A percentile compares a stretch with the other conserved stretches of the same genome.
phyloP scores from a whole-genome alignment of 2,329 filamentous ascomycete species.

The Verruconis gallopava region DNA sequence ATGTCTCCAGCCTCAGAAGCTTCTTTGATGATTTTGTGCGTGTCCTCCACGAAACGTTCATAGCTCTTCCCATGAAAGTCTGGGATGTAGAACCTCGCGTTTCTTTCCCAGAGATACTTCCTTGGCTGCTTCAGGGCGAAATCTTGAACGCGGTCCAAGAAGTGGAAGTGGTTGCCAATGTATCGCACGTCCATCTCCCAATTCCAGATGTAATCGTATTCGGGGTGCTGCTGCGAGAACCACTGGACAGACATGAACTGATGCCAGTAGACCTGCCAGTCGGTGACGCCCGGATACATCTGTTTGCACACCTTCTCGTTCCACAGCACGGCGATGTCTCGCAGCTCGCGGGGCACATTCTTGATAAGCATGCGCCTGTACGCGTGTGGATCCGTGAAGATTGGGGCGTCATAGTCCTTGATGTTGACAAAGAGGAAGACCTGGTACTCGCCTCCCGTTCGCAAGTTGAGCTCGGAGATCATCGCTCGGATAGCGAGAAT shows the following conservation, averaged over 20 bases:
- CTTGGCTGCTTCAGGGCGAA: slow-evolving; percentile 42
- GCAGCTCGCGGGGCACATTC: slow-evolving; percentile 56
- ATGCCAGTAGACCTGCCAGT: slow-evolving; percentile 37
- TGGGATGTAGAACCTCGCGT: slow-evolving; percentile 43
- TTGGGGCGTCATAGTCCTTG: slow-evolving; percentile 41
- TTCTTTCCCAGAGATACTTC: slow-evolving; percentile 46
- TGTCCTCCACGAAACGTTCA: slow-evolving; percentile 30
- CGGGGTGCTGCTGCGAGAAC: slow-evolving; percentile 61
- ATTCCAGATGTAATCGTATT: slow-evolving; percentile 72
- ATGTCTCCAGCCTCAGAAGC: slow-evolving; percentile 24
- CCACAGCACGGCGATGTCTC: slow-evolving; percentile 60
- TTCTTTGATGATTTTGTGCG: slow-evolving; percentile 28
- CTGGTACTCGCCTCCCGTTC: slow-evolving; percentile 35
- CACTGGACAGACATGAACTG: slow-evolving; percentile 65
- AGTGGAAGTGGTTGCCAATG: slow-evolving; percentile 70
- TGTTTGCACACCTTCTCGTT: slow-evolving; percentile 43
- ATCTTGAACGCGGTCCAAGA: slow-evolving; percentile 50
- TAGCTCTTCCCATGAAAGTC: slow-evolving; percentile 37
- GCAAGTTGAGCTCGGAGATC: slow-evolving; percentile 32
- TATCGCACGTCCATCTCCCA: slow-evolving; percentile 77
- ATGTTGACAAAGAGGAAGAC: slow-evolving; percentile 36
- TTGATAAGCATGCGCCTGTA: slow-evolving; percentile 49
- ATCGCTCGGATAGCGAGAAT: slow-evolving; percentile 32
- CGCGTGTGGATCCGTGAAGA: slow-evolving; percentile 45
- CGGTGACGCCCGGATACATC: slow-evolving; percentile 36